Evolutionary conservation across 768 basidiomycete species (phyloP).

Genomic region (Termitomyces sp.): DNA sequence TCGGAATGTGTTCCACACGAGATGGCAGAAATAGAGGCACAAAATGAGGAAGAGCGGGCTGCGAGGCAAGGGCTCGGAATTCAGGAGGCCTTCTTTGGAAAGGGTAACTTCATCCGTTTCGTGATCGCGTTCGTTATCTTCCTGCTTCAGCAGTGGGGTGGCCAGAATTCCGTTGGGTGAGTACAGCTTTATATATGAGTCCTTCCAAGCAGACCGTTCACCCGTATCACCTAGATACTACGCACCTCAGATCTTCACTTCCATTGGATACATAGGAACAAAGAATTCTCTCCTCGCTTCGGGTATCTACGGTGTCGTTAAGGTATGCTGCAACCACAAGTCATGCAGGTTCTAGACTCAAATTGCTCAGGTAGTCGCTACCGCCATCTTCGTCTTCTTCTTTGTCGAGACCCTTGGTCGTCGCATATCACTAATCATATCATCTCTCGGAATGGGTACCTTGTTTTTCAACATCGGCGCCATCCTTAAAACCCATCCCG

Average conservation of each 20-base stretch:
- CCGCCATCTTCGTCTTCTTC: constrained; percentile 63
- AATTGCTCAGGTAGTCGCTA: constrained; percentile 45
- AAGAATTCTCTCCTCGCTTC: constrained; percentile 67
- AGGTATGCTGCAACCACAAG: constrained; percentile 3
- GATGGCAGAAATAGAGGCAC: constrained; percentile 80
- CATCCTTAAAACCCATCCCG: constrained; percentile 74
- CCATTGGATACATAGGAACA: constrained; percentile 64
- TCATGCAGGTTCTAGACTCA: not conserved
- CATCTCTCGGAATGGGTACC: constrained; percentile 75
- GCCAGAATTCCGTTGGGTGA: constrained; percentile 75
- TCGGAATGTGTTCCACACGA: constrained; percentile 53
- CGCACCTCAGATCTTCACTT: constrained; percentile 70
- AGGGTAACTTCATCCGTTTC: constrained; percentile 82
- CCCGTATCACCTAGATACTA: constrained; percentile 50
- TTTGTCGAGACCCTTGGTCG: constrained; percentile 69
- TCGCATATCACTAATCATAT: constrained; percentile 68
- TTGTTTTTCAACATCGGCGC: constrained; percentile 85
- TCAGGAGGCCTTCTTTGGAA: constrained; percentile 76
- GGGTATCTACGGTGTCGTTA: constrained; percentile 54
- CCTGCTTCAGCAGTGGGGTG: constrained; percentile 79
- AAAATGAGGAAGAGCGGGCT: constrained; percentile 69
- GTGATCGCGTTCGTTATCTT: constrained; percentile 80
- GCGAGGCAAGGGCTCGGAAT: constrained; percentile 63
- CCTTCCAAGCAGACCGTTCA: not conserved
- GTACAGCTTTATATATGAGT: constrained; percentile 16